Conservation (phyloP, 2,329 filamentous ascomycete genomes). For the Neonectria magnoliae region DNA sequence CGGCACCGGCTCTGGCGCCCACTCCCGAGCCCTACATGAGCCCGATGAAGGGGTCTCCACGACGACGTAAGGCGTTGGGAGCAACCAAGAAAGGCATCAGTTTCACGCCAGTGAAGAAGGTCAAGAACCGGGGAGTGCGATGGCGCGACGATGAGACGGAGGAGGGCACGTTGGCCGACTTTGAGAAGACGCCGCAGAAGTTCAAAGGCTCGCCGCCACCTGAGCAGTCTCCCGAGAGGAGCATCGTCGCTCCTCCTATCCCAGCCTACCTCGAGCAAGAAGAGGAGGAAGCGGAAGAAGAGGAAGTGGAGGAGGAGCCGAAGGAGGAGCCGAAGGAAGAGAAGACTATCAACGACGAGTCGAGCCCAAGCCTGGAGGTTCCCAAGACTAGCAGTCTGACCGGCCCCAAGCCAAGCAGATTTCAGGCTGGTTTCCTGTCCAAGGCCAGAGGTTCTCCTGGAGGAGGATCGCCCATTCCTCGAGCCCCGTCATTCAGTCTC, state of each 20-base stretch:
- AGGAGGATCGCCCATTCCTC: slow-evolving; percentile 70
- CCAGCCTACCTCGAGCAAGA: slow-evolving; percentile 35
- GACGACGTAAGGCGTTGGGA: slow-evolving; percentile 75
- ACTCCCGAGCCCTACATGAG: slow-evolving; percentile 47
- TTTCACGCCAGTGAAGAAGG: slow-evolving; percentile 84
- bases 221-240: slow-evolving; percentile 49
- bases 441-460: slow-evolving; percentile 56
- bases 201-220: slow-evolving; percentile 64
- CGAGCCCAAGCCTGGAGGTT: slow-evolving; percentile 69
- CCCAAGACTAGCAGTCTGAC: slow-evolving; percentile 50
- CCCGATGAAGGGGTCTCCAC: slow-evolving; percentile 82
- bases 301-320: slow-evolving; percentile 15
- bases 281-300: background rate
- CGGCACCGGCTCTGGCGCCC: slow-evolving; percentile 54
- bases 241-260: slow-evolving; percentile 47
- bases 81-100: slow-evolving; percentile 73
- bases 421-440: slow-evolving; percentile 88
- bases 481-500: slow-evolving; percentile 65
- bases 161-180: slow-evolving; percentile 86
- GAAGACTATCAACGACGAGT: slow-evolving; percentile 53
- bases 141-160: slow-evolving; percentile 93
- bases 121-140: slow-evolving; percentile 81
- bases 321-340: slow-evolving; percentile 7
- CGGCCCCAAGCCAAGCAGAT: slow-evolving; percentile 74
- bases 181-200: slow-evolving; percentile 88